Evolutionary conservation across 768 basidiomycete genomes (phyloP).

Genomic region (Suillus cothurnatus): DNA sequence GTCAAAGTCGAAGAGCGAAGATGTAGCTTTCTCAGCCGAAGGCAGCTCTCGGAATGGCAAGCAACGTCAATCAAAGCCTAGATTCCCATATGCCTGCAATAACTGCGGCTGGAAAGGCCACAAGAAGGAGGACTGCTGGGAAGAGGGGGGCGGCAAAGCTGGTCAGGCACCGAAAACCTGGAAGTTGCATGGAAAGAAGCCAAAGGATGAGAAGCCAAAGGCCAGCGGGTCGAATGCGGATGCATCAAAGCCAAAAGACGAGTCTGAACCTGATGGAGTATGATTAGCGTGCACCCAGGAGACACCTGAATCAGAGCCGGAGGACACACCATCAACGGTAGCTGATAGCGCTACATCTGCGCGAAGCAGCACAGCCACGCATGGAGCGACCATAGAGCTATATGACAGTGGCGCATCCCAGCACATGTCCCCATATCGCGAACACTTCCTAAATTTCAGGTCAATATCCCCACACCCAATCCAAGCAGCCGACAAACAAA

Average conservation of each 20-base stretch:
- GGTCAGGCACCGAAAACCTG: slow-evolving; percentile 1
- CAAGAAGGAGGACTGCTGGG: slow-evolving; percentile 9
- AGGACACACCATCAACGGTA: too few relatives aligned
- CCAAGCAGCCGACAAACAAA: slow-evolving; percentile 5
- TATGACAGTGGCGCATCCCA: not conserved
- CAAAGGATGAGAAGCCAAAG: not conserved
- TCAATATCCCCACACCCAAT: not conserved
- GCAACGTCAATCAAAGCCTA: too few relatives aligned
- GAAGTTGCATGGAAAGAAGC: not conserved
- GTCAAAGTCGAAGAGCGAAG: not conserved
- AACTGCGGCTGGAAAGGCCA: slow-evolving; percentile 15
- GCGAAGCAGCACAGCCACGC: too few relatives aligned
- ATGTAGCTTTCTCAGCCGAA: slow-evolving; percentile 6
- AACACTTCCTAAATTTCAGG: slow-evolving; percentile 3
- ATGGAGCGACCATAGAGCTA: slow-evolving; percentile 17
- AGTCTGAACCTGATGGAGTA: not conserved
- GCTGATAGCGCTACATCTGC: too few relatives aligned
- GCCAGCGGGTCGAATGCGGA: not conserved
- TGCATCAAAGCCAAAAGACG: not conserved
- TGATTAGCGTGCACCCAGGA: not conserved
- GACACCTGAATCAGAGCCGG: too few relatives aligned
- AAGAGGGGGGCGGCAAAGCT: slow-evolving; percentile 14
- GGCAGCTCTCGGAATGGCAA: not conserved
- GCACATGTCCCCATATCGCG: slow-evolving; percentile 5
- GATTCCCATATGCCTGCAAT: not conserved